Conservation (phyloP, 1,139 yeast genomes). For the Saccharomyces hybrid region DNA sequence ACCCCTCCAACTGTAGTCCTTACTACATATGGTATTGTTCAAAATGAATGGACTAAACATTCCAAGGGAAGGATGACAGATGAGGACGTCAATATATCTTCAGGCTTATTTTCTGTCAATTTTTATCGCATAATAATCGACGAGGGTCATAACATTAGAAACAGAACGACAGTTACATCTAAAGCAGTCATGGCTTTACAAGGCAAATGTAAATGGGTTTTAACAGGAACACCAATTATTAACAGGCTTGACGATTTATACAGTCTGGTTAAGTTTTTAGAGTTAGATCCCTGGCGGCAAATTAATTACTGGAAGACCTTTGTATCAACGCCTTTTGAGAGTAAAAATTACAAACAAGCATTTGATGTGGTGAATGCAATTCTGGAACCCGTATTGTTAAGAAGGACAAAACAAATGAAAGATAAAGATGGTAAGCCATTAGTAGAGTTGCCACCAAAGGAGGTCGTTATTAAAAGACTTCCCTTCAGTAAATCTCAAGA, state of each 20-base stretch:
- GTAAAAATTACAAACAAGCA: constrained; percentile 60
- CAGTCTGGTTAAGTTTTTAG: constrained; percentile 66
- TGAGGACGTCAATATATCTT: constrained; percentile 9
- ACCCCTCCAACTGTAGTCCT: constrained; percentile 65
- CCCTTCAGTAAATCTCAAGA: constrained; percentile 61
- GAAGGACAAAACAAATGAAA: constrained; percentile 84
- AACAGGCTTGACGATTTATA: constrained; percentile 82
- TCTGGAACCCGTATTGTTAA: constrained; percentile 69
- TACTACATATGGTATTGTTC: constrained; percentile 85
- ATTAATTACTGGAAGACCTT: constrained; percentile 86
- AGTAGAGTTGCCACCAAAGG: constrained; percentile 72
- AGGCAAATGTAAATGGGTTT: constrained; percentile 70
- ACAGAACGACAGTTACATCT: constrained; percentile 72
- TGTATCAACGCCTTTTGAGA: constrained; percentile 78
- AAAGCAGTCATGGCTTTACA: constrained; percentile 63
- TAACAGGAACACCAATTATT: constrained; percentile 93
- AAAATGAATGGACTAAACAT: constrained; percentile 52
- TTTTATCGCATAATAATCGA: constrained; percentile 78
- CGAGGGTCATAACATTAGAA: constrained; percentile 88
- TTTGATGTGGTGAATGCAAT: constrained; percentile 78
- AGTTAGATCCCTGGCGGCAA: constrained; percentile 84
- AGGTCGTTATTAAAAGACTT: constrained; percentile 59
- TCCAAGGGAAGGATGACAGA: constrained; percentile 7
- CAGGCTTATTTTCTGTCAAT: constrained; percentile 63
- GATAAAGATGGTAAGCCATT: constrained; percentile 65